Evolutionary conservation across 2,329 filamentous ascomycete genomes (phyloP), one percentile per base, ranked within the genome.

Genomic region (Aureobasidium melanogenum): DNA sequence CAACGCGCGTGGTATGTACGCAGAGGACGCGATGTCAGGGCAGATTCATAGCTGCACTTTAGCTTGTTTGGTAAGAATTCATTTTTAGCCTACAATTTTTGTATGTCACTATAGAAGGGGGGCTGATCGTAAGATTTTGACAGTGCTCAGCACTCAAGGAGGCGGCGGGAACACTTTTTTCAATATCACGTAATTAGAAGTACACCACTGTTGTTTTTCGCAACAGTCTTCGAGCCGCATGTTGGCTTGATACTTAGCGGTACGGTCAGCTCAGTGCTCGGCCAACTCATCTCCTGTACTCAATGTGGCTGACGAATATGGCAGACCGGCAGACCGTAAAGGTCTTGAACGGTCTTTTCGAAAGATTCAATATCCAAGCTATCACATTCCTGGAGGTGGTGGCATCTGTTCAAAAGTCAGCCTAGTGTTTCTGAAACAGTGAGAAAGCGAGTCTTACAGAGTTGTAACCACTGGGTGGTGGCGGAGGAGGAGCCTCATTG

Each of bases 381-480:
- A 30, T 61, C 34, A 80, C 67, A 81, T 73, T 15, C 79, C 79
- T 43, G 80, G 79, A 41, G 79, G 79, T 30, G 79, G 79, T 39
- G 79, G 79, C 34, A 81, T 77, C 78, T 80, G 63, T 2, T 3
- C 24, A 57, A n/a, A 46, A 59, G 48, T 61, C 63, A 44, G 61
- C 62, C 39, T 61, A 39, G 32, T 39, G 15, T 24, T 54, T 34
- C 8, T 17, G 9, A 34, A 30, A 46, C 32, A 10, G 22, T 15
- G 8, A 17, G 15, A 60, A 19, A 9, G 44, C 36, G 24, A 17
- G 12, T 76, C 84, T 68, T 82, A 88, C 87, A 67, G 86, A 80
- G 67, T 82, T 84, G 70, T 88, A 90, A 55, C 80, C 71, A n/a
- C 82, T 77, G 50, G 82, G 80, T 5, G 78, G 74, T 15, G 80